Conservation (phyloP, 2,329 filamentous ascomycete genomes). For the Talaromyces piceae region DNA sequence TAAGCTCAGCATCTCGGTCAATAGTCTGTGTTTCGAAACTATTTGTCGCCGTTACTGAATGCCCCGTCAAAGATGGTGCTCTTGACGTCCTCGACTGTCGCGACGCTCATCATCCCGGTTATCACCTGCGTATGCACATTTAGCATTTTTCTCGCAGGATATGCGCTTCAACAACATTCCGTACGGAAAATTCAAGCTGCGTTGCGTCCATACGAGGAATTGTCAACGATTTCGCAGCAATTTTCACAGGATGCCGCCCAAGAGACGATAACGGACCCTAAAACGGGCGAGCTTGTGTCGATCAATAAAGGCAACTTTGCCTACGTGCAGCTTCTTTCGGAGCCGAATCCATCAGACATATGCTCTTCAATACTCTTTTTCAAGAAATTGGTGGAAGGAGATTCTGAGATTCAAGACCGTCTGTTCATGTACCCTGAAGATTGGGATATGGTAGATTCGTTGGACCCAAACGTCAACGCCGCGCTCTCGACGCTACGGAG, state of each 20-base stretch:
- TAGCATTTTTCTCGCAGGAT: slow-evolving; percentile 80
- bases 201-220: slow-evolving; percentile 44
- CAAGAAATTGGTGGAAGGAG: slow-evolving; percentile 30
- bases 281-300: slow-evolving; percentile 7
- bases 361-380: slow-evolving; percentile 41
- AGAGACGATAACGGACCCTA: slow-evolving; percentile 9
- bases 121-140: slow-evolving; percentile 67
- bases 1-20: not conserved
- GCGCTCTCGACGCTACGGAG: slow-evolving; percentile 32
- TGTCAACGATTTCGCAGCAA: slow-evolving; percentile 25
- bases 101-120: slow-evolving; percentile 36
- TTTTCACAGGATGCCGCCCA: slow-evolving; percentile 4
- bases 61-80: slow-evolving; percentile 35
- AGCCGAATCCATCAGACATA: slow-evolving; percentile 36
- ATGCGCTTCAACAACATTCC: slow-evolving; percentile 79
- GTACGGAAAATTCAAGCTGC: slow-evolving; percentile 68
- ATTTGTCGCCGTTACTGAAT: slow-evolving; percentile 6
- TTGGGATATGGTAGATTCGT: slow-evolving; percentile 31
- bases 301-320: slow-evolving; percentile 20
- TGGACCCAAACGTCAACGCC: slow-evolving; percentile 20
- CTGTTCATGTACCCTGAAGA: slow-evolving; percentile 41
- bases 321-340: slow-evolving; percentile 38
- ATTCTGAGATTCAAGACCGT: slow-evolving; percentile 30
- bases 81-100: slow-evolving; percentile 38
- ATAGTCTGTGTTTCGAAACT: not conserved